Conservation (phyloP, 2,329 filamentous ascomycete species). For the Penicillium sp. region DNA sequence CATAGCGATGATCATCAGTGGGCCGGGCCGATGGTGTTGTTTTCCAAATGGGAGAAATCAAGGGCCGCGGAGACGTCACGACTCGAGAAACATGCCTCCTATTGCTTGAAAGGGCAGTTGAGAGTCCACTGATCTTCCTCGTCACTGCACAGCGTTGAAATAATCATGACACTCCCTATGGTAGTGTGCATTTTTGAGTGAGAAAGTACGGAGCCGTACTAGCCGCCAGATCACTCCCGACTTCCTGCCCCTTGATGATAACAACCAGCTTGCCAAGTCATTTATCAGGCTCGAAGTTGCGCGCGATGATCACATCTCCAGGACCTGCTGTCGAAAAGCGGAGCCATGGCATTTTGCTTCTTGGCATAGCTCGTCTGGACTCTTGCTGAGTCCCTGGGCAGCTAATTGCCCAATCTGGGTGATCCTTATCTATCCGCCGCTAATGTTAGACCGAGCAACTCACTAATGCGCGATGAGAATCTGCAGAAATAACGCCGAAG, state of each 20-base stretch:
- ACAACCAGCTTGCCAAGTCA: slow-evolving; percentile 3
- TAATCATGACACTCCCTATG: background rate
- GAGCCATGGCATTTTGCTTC: background rate
- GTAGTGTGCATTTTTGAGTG: background rate
- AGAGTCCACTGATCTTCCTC: background rate
- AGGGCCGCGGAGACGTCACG: slow-evolving; percentile 1
- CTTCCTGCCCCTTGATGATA: slow-evolving; percentile 1
- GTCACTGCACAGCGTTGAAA: background rate
- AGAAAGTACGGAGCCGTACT: background rate
- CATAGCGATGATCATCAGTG: slow-evolving; percentile 4
- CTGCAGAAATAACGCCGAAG: too few relatives aligned
- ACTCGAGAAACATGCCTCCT: background rate
- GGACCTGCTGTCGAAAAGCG: background rate
- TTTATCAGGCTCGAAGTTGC: background rate
- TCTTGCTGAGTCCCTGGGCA: background rate
- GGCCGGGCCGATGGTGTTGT: slow-evolving; percentile 8
- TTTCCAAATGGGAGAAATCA: background rate
- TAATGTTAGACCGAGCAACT: background rate
- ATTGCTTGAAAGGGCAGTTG: background rate
- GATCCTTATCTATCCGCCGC: slow-evolving; percentile 6
- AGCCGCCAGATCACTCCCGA: background rate
- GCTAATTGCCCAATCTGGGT: background rate
- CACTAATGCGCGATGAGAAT: background rate
- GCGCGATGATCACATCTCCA: background rate
- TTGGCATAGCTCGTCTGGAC: background rate